Conservation (phyloP, 2,329 filamentous ascomycete genomes). For the Paracamarosporium sp. region DNA sequence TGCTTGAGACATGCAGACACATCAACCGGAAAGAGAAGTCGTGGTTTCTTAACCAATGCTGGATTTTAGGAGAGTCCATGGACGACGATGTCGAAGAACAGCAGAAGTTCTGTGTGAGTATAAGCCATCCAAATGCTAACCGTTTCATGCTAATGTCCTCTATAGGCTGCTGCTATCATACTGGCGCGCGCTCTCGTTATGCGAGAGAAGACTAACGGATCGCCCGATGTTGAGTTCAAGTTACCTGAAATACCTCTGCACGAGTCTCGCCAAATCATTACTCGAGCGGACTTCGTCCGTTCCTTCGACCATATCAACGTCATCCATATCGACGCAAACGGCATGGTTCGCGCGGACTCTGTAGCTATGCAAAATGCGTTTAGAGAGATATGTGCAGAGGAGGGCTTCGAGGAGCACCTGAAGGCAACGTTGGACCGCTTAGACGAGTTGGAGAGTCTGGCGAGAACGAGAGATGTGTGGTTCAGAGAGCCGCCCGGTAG, state of each 20-base stretch:
- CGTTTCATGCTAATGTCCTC: constrained; percentile 2
- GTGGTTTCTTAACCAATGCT: constrained; percentile 80
- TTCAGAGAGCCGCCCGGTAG: constrained; percentile 71
- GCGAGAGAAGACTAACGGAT: constrained; percentile 62
- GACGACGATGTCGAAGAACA: constrained; percentile 98
- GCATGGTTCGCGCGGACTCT: constrained; percentile 87
- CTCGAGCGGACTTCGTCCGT: constrained; percentile 89
- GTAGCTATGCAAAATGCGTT: constrained; percentile 97
- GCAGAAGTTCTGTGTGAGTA: constrained; percentile 84
- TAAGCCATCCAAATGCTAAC: neutral
- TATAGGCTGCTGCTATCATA: constrained; percentile 85
- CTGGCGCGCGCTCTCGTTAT: constrained; percentile 88
- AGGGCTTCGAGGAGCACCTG: constrained; percentile 81
- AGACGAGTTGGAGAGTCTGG: constrained; percentile 87
- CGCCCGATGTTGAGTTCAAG: constrained; percentile 69
- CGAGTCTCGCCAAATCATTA: constrained; percentile 76
- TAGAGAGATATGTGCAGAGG: constrained; percentile 74
- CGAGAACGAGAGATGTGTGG: constrained; percentile 87
- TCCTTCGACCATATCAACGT: constrained; percentile 91
- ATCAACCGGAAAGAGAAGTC: constrained; percentile 75
- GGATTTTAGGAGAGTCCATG: constrained; percentile 77
- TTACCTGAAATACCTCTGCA: constrained; percentile 71
- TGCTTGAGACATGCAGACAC: constrained; percentile 77
- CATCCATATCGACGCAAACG: constrained; percentile 88
- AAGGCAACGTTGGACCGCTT: constrained; percentile 85